Evolutionary conservation across 306 rosid species (phyloP).

Genomic region (Acacia melanoxylon): DNA sequence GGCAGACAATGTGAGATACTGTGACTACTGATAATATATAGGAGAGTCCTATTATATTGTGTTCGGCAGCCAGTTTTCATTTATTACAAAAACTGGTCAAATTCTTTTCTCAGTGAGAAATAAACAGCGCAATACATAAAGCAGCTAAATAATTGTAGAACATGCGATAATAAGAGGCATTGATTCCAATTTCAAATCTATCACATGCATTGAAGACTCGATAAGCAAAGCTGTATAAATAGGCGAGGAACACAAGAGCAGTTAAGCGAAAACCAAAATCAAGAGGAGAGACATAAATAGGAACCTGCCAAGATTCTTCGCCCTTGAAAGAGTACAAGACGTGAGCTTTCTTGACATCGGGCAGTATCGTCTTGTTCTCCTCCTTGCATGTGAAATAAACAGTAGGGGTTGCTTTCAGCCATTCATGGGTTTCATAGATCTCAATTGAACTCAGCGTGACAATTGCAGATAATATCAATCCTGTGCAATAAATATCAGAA

Average conservation of each 20-base stretch:
- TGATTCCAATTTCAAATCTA: background rate
- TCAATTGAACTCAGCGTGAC: constrained; percentile 71
- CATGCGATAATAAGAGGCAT: background rate
- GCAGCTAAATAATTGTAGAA: background rate
- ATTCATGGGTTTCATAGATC: constrained; percentile 74
- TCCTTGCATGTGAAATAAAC: constrained; percentile 75
- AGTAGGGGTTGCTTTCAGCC: constrained; percentile 52
- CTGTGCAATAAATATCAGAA: constrained; percentile 36
- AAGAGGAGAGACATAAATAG: background rate
- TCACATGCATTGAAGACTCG: background rate
- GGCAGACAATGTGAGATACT: background rate
- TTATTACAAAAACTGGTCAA: background rate
- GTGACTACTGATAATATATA: background rate
- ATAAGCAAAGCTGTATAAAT: background rate
- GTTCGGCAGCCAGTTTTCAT: background rate
- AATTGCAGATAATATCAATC: constrained; percentile 52
- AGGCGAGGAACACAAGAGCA: background rate
- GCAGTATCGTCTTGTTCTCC: constrained; percentile 66
- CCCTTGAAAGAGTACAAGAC: constrained; percentile 63
- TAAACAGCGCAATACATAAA: background rate
- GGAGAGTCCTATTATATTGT: background rate
- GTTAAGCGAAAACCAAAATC: background rate
- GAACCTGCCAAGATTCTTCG: constrained; percentile 98
- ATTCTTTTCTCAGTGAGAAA: background rate
- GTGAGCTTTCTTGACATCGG: constrained; percentile 61